These are phyloP conservation scores for Jatropha podagrica DNA, from an alignment of 441 rosid genomes.

Conservation along the genomic window DNA sequence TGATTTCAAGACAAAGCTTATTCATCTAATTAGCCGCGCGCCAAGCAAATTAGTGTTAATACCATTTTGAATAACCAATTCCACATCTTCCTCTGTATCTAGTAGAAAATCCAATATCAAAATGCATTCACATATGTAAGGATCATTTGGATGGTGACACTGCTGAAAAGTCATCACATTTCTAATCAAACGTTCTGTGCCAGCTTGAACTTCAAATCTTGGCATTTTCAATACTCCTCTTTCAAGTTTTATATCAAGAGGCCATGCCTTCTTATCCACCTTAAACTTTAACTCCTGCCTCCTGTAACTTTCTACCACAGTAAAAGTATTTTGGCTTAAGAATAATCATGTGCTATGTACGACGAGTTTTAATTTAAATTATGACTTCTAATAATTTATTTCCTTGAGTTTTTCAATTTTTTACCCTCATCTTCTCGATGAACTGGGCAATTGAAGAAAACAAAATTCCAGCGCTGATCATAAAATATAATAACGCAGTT, in stretches of 20 bases:
- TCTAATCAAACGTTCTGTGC: not conserved
- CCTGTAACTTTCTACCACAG: not conserved
- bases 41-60: not conserved
- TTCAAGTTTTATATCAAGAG: not conserved
- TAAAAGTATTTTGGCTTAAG: too few species aligned
- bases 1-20: not conserved
- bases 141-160: constrained; percentile 21
- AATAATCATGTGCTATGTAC: too few species aligned
- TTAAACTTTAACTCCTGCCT: constrained; percentile 1
- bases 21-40: not conserved
- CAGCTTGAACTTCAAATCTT: not conserved
- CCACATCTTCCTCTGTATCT: constrained; percentile 20
- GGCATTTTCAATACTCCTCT: constrained; percentile 18
- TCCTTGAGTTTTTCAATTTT: too few species aligned
- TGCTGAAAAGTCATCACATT: constrained; percentile 9
- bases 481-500: too few species aligned
- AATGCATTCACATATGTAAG: constrained; percentile 17
- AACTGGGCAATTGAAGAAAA: too few species aligned
- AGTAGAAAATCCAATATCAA: constrained; percentile 13
- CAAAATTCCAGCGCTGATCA: too few species aligned
- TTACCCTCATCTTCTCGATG: too few species aligned
- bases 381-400: too few species aligned
- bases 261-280: not conserved
- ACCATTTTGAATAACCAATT: constrained; percentile 14
- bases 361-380: too few species aligned